phyloP scores from a whole-genome alignment of 352 stramenopile genomes.

The Phytophthora sojae region DNA sequence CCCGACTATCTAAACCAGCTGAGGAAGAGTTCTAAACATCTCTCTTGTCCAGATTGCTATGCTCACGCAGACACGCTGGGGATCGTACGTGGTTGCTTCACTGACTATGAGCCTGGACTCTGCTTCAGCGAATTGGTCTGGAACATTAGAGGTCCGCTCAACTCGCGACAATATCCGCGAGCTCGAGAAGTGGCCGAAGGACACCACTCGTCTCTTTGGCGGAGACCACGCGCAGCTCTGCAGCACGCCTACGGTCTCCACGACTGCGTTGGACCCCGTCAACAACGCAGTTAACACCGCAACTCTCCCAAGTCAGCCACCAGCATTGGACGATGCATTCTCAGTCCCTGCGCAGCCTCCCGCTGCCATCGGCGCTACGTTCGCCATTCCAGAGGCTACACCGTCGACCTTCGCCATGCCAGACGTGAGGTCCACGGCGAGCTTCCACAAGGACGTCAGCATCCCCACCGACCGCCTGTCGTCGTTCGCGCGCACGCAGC shows the following conservation, averaged over 20 bases:
- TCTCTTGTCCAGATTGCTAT: slow-evolving; percentile 51
- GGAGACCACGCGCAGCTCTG: slow-evolving; percentile 33
- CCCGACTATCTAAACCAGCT: not conserved
- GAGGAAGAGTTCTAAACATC: not conserved
- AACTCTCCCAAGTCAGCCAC: not conserved
- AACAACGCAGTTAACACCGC: not conserved
- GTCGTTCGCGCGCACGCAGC: slow-evolving; percentile 23
- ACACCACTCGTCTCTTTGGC: slow-evolving; percentile 51
- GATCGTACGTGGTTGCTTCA: slow-evolving; percentile 53
- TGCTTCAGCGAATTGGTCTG: slow-evolving; percentile 35
- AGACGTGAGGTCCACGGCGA: slow-evolving; percentile 29
- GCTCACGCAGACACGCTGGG: slow-evolving; percentile 74
- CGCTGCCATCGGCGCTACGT: not conserved
- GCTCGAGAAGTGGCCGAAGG: slow-evolving; percentile 50
- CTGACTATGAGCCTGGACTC: slow-evolving; percentile 48
- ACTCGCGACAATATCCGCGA: slow-evolving; percentile 48
- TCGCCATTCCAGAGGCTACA: slow-evolving; percentile 5
- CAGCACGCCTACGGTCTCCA: not conserved
- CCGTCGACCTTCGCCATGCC: slow-evolving; percentile 9
- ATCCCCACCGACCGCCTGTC: slow-evolving; percentile 13
- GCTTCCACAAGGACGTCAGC: slow-evolving; percentile 31
- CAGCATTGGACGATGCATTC: not conserved
- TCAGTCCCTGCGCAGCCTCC: not conserved
- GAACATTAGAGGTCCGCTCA: slow-evolving; percentile 64
- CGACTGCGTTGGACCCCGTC: not conserved